Base-by-base conservation (phyloP, 1,284 basidiomycete species). In the Leucoagaricus sp. region DNA sequence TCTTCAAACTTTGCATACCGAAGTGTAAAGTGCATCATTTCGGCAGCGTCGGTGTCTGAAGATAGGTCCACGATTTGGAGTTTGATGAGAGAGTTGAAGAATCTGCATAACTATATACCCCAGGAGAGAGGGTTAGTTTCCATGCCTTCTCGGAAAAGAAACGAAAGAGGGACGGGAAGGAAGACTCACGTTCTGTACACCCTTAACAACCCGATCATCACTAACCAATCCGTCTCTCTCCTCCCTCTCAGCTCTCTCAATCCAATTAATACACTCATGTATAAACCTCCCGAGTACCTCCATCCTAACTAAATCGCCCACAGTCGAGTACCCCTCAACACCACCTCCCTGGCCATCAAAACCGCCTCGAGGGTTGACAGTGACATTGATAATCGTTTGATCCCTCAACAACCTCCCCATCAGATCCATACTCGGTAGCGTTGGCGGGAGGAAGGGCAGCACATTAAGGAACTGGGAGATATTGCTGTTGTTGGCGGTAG, bases 11-110 rank as follows among this genome's bases (percentile, higher is more conserved):
- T 78, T 4, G 89, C 78, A 65, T 87, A 78, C 44, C 82, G 79
- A 46, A 91, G 75, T 38, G 84, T 82, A 63, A 91, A 91, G 66
- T 89, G 85, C 12, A 78, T 76, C 78, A 91, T 89, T 70, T 90
- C 89, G 2, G 85, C 79, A 0, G 84, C 80, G 64, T 89, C 86
- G 5, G 80, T 80, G 63, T 90, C 87, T 13, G 75, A 77, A 9
- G 73, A 68, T 0, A 81, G 74, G 62, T 89, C 84, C 49, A 88
- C 78, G 62, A 89, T 79, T 42, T 71, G 72, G 13, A 83, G 73
- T 64, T 86, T 85, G 71, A 89, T 80, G 50, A 91, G 76, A 0
- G 86, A 84, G 60, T 75, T 73, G 67, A 86, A 89, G 70, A 91
- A 91, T n/a, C 88, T 83, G 69, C 86, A 91, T 33, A 91, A 76